phyloP scores from a whole-genome alignment of 768 basidiomycete genomes.

The Megacollybia marginata region DNA sequence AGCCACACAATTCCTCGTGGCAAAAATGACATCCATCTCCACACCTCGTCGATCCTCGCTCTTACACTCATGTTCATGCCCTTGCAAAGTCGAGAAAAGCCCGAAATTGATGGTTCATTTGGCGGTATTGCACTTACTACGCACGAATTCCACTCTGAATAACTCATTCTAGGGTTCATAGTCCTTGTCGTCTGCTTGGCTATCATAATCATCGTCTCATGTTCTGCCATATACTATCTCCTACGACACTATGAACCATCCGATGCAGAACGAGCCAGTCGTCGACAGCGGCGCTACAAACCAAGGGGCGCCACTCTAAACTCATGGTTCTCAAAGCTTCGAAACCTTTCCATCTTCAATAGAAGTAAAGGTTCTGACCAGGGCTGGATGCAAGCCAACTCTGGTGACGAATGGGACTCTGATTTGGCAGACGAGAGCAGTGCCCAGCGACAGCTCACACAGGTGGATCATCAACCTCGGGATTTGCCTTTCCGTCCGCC shows the following conservation, averaged over 20 bases:
- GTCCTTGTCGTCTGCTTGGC: slow-evolving; percentile 49
- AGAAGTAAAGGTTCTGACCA: slow-evolving; percentile 19
- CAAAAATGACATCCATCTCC: no score
- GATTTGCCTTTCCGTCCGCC: slow-evolving; percentile 6
- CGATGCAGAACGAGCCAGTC: slow-evolving; percentile 28
- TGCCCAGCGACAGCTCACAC: not conserved
- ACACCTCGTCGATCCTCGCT: no score
- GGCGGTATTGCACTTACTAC: slow-evolving; percentile 25
- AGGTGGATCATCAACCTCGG: not conserved
- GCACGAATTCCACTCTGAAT: not conserved
- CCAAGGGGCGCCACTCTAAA: slow-evolving; percentile 11
- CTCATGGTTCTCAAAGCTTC: slow-evolving; percentile 1
- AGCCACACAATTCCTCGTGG: no score
- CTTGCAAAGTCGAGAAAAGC: slow-evolving; percentile 25
- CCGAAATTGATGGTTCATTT: slow-evolving; percentile 43
- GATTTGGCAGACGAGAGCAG: slow-evolving; percentile 12
- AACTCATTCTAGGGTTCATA: slow-evolving; percentile 41
- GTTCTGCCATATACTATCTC: slow-evolving; percentile 48
- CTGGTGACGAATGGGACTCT: slow-evolving; percentile 40
- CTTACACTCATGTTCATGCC: not conserved
- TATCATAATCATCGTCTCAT: slow-evolving; percentile 45
- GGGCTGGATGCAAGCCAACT: slow-evolving; percentile 47
- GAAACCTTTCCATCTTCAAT: not conserved
- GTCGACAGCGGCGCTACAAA: slow-evolving; percentile 18
- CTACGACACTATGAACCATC: slow-evolving; percentile 41